These are phyloP conservation scores for Oenanthe sinensis DNA, from an alignment of 129 eudicot genomes.

Conservation along the genomic window DNA sequence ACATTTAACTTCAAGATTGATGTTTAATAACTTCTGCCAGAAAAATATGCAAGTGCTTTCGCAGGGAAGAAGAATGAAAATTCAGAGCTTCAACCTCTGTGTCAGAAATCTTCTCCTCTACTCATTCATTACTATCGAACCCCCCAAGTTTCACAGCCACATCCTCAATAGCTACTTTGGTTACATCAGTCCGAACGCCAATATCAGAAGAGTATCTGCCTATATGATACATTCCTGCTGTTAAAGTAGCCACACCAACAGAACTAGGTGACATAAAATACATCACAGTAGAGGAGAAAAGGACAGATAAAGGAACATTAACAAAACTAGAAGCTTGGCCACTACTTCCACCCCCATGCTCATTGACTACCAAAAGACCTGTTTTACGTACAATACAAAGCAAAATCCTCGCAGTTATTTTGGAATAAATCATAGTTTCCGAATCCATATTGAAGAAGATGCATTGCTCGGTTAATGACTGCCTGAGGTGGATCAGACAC, in stretches of 20 bases:
- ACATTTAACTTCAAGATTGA: background rate
- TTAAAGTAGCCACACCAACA: slow-evolving; percentile 63
- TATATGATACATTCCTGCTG: slow-evolving; percentile 80
- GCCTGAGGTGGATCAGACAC: slow-evolving; percentile 43
- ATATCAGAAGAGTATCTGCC: slow-evolving; percentile 78
- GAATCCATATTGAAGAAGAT: slow-evolving; percentile 64
- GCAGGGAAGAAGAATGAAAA: too few relatives aligned
- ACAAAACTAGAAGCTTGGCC: slow-evolving; percentile 68
- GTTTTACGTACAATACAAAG: slow-evolving; percentile 86
- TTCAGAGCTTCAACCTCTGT: background rate
- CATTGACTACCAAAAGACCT: slow-evolving; percentile 51
- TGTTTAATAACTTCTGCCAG: background rate
- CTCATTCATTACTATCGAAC: slow-evolving; percentile 30
- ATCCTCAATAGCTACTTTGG: slow-evolving; percentile 79
- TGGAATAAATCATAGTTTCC: slow-evolving; percentile 73
- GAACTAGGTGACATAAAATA: slow-evolving; percentile 47
- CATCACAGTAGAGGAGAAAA: slow-evolving; percentile 52
- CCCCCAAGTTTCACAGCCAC: slow-evolving; percentile 62
- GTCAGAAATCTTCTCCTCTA: slow-evolving; percentile 17
- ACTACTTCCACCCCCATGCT: slow-evolving; percentile 65
- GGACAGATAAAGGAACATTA: slow-evolving; percentile 68
- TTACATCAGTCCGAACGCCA: slow-evolving; percentile 77
- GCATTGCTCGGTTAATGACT: slow-evolving; percentile 70
- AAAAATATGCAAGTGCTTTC: background rate
- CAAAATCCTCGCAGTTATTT: slow-evolving; percentile 88